Percentiles rank a stretch among this genome's conserved stretches.
phyloP scores from a whole-genome alignment of 768 basidiomycete genomes.

The Suillus variegatus region DNA sequence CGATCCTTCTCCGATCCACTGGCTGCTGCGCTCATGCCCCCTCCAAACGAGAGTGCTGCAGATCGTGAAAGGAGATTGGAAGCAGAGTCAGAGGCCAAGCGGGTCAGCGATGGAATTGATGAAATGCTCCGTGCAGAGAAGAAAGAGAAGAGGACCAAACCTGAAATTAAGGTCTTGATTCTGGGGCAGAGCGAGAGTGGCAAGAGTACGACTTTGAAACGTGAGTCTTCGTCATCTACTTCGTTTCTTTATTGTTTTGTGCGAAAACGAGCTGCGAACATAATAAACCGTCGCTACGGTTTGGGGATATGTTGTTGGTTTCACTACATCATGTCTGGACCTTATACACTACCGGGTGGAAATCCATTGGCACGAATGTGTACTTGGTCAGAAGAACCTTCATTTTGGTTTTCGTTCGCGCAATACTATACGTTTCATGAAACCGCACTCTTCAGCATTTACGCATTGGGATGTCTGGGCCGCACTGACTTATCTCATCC shows the following conservation, averaged over 20 bases:
- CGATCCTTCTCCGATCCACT: slow-evolving; percentile 70
- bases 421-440: not conserved
- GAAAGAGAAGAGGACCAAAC: slow-evolving; percentile 58
- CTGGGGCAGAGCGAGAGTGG: slow-evolving; percentile 90
- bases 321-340: slow-evolving; percentile 6
- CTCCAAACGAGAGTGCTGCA: slow-evolving; percentile 66
- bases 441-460: not conserved
- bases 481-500: slow-evolving; percentile 24
- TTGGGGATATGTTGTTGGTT: not conserved
- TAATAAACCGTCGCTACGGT: not conserved
- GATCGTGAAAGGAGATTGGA: slow-evolving; percentile 66
- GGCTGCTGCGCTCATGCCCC: slow-evolving; percentile 64
- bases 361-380: not conserved
- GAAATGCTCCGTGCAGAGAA: slow-evolving; percentile 71
- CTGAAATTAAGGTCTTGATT: slow-evolving; percentile 74
- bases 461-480: not conserved
- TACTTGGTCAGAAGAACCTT: not conserved
- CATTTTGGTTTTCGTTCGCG: not conserved
- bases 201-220: slow-evolving; percentile 86
- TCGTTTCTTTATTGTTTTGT: not conserved
- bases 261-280: not conserved
- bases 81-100: slow-evolving; percentile 71
- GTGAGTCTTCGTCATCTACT: slow-evolving; percentile 57
- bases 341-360: not conserved
- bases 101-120: slow-evolving; percentile 76